A percentile compares a stretch with the other conserved stretches of the same genome.
Evolutionary conservation across 306 rosid species (phyloP).

Genomic region (Glycine tomentella): DNA sequence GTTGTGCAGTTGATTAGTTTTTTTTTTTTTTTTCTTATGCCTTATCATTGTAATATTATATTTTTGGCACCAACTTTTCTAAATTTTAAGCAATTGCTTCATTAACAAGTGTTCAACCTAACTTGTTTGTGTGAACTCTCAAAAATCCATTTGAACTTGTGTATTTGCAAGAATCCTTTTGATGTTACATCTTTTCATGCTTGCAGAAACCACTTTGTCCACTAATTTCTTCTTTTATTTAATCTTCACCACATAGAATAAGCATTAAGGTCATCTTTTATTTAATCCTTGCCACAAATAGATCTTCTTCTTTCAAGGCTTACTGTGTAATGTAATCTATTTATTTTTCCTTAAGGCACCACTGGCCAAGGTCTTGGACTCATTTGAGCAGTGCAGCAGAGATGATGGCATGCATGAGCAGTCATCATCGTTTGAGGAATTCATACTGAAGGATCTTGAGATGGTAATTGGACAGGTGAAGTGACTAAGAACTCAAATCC

Average conservation of each 20-base stretch:
- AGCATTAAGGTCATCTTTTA: neutral
- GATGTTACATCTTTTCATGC: neutral
- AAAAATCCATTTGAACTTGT: slow-evolving; percentile 6
- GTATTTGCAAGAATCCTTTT: neutral
- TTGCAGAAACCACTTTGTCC: slow-evolving; percentile 1
- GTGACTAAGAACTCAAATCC: neutral
- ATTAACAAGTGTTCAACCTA: neutral
- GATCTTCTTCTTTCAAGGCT: slow-evolving; percentile 13
- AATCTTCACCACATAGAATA: neutral
- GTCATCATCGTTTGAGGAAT: slow-evolving; percentile 52
- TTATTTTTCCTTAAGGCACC: slow-evolving; percentile 38
- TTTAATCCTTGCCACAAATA: neutral
- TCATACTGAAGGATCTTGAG: slow-evolving; percentile 61
- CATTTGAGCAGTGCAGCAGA: slow-evolving; percentile 42
- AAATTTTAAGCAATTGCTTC: neutral
- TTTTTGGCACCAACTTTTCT: neutral
- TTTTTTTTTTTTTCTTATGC: neutral
- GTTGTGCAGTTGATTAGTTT: neutral
- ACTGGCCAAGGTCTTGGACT: slow-evolving; percentile 18
- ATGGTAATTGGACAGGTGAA: slow-evolving; percentile 62
- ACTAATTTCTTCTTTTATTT: neutral
- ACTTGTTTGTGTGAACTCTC: neutral
- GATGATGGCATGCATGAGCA: slow-evolving; percentile 33
- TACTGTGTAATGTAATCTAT: neutral
- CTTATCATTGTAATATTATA: neutral